Evolutionary conservation across 2,329 filamentous ascomycete genomes (phyloP).

Genomic region (Cercospora nicotianae): DNA sequence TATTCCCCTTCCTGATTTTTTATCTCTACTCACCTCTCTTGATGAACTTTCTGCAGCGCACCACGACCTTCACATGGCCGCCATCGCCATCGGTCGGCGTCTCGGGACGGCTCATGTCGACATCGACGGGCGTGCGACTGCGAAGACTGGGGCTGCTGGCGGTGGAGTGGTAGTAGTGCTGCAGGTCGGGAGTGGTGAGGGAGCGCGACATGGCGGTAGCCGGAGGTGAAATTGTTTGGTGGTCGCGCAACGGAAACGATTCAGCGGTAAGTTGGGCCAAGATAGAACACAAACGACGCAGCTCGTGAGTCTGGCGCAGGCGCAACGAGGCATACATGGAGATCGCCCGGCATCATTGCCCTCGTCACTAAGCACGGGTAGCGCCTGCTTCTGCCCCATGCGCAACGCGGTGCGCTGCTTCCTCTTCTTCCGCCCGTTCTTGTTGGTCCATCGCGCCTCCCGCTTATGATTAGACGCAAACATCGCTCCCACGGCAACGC

Average conservation of each 20-base stretch:
- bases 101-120: conserved; percentile 33
- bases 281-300: conserved; percentile 20
- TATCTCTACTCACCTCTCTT: conserved; percentile 42
- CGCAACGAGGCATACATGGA: conserved; percentile 24
- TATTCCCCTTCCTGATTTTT: not conserved
- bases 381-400: conserved; percentile 11
- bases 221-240: conserved; percentile 2
- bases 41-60: conserved; percentile 51
- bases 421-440: not conserved
- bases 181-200: conserved; percentile 19
- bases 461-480: conserved; percentile 2
- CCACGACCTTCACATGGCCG: conserved; percentile 54
- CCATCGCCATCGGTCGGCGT: conserved; percentile 43
- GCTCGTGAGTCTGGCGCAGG: conserved; percentile 17
- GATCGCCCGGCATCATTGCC: not conserved
- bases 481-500: conserved; percentile 1
- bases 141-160: conserved; percentile 50
- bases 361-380: not conserved
- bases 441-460: not conserved
- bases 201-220: conserved; percentile 7
- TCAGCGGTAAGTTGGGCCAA: conserved; percentile 17
- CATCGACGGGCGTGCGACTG: conserved; percentile 41
- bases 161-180: conserved; percentile 33
- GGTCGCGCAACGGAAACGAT: conserved; percentile 3
- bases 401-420: not conserved